phyloP scores from a whole-genome alignment of 2,329 filamentous ascomycete species.

The Fonsecaea pedrosoi region DNA sequence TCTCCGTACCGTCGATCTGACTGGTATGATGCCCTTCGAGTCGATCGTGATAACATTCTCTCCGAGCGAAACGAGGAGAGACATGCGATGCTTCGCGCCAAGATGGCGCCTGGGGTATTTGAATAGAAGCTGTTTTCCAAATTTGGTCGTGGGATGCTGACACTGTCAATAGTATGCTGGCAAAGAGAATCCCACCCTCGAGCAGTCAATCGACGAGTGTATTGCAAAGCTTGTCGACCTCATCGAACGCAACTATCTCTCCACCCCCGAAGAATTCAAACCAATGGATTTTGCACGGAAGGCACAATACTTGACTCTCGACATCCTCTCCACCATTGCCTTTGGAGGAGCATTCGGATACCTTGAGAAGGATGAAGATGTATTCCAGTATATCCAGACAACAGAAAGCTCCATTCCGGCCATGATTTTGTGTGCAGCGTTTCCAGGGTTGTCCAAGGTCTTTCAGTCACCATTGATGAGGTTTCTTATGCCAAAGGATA shows the following conservation, averaged over 20 bases:
- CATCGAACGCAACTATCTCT: conserved; percentile 25
- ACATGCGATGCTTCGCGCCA: conserved; percentile 26
- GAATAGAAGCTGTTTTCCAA: neutral
- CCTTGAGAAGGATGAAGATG: conserved; percentile 30
- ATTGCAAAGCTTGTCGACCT: conserved; percentile 26
- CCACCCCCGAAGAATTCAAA: conserved; percentile 16
- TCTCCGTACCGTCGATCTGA: conserved; percentile 26
- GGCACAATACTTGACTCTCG: conserved; percentile 34
- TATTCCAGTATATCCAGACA: conserved; percentile 29
- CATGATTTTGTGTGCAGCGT: conserved; percentile 32
- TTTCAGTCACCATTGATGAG: conserved; percentile 29
- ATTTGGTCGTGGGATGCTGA: conserved; percentile 60
- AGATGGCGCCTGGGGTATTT: conserved; percentile 29
- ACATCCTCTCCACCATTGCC: conserved; percentile 32
- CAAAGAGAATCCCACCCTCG: conserved; percentile 33
- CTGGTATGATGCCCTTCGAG: conserved; percentile 32
- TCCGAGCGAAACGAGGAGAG: conserved; percentile 29
- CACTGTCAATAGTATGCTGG: conserved; percentile 28
- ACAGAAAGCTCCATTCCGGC: conserved; percentile 28
- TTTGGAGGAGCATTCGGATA: conserved; percentile 35
- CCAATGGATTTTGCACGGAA: conserved; percentile 31
- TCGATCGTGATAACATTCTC: conserved; percentile 31
- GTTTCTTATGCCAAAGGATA: conserved; percentile 29
- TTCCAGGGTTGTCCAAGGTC: conserved; percentile 33
- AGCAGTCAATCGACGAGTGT: conserved; percentile 29